These are phyloP conservation scores for Cicer judaicum DNA, from an alignment of 306 rosid species.

Conservation along the genomic window DNA sequence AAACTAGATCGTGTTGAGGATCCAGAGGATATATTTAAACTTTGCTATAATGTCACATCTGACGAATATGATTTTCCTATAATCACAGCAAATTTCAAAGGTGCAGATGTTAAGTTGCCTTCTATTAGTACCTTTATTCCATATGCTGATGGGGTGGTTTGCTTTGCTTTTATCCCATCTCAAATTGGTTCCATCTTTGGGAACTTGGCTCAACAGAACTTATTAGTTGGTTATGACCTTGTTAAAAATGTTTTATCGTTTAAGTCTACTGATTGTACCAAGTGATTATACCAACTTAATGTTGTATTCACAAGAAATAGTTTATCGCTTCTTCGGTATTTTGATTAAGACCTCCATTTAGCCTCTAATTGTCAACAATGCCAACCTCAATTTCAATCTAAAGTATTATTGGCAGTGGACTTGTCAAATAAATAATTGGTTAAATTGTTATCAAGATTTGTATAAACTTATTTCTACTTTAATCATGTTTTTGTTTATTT, in stretches of 20 bases:
- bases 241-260: too few species aligned
- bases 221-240: too few species aligned
- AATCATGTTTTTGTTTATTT: background rate
- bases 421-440: background rate
- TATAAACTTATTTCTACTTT: background rate
- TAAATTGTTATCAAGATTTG: background rate
- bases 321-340: too few species aligned
- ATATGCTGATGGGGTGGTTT: conserved; percentile 12
- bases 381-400: background rate
- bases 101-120: too few species aligned
- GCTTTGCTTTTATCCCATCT: conserved; percentile 47
- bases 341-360: background rate
- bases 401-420: background rate
- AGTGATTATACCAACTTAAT: too few species aligned
- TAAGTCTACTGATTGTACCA: too few species aligned
- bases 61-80: too few species aligned
- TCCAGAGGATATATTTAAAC: background rate
- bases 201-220: too few species aligned
- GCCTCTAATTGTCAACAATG: background rate
- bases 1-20: background rate
- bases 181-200: too few species aligned
- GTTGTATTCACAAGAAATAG: too few species aligned
- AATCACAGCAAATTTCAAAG: too few species aligned
- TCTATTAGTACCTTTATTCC: background rate
- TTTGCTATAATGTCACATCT: conserved; percentile 36